Conservation (phyloP, 495 filamentous ascomycete species). For the Penicillium angulare region DNA sequence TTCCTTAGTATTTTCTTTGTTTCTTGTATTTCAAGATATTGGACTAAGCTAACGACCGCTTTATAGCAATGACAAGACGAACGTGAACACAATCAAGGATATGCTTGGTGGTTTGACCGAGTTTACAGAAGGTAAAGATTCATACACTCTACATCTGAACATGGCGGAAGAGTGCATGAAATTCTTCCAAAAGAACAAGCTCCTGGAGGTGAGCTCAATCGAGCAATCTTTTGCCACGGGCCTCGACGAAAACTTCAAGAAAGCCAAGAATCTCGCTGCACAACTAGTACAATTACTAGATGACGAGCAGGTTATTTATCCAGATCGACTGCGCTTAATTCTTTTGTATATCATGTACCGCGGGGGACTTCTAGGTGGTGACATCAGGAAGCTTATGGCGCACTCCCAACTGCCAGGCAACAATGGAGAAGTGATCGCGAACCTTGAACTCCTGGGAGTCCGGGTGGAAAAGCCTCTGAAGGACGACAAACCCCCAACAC, state of each 20-base stretch:
- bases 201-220: conserved; percentile 80
- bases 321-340: conserved; percentile 81
- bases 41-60: conserved; percentile 3
- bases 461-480: conserved; percentile 72
- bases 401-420: conserved; percentile 76
- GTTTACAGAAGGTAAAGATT: conserved; percentile 91
- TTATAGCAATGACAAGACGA: conserved; percentile 57
- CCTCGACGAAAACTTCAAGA: conserved; percentile 86
- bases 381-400: conserved; percentile 78
- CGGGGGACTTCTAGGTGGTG: conserved; percentile 83
- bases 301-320: conserved; percentile 63
- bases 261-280: conserved; percentile 83
- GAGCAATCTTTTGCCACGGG: conserved; percentile 90
- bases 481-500: conserved; percentile 63
- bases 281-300: conserved; percentile 84
- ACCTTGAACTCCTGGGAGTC: conserved; percentile 79
- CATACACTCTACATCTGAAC: conserved; percentile 88
- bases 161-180: conserved; percentile 99
- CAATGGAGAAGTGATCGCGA: conserved; percentile 70
- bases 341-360: conserved; percentile 82
- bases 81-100: conserved; percentile 88
- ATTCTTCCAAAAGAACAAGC: conserved; percentile 77
- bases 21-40: neutral
- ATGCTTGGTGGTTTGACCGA: conserved; percentile 95
- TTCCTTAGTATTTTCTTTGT: neutral